Percentiles rank a stretch among this genome's conserved stretches.
Evolutionary conservation across 495 filamentous ascomycete species (phyloP).

Genomic region (Penicillium psychrofluorescens): DNA sequence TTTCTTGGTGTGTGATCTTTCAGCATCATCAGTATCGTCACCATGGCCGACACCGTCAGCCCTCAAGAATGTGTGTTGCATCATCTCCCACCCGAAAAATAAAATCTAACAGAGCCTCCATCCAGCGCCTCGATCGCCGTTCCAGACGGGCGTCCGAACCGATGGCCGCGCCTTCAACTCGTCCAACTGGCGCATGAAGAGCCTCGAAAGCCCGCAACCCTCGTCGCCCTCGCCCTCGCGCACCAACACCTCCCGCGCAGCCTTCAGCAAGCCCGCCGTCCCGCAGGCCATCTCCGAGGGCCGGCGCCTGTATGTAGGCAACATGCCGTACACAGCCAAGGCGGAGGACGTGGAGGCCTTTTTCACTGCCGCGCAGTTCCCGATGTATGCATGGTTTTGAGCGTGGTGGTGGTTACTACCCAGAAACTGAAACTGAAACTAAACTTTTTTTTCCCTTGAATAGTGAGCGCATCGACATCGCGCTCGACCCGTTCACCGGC

Average conservation of each 20-base stretch:
- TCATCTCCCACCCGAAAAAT: too few species aligned
- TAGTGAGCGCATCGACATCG: slow-evolving; percentile 57
- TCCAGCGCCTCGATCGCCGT: slow-evolving; percentile 31
- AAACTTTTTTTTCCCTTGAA: slow-evolving; percentile 14
- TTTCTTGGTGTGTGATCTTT: not conserved
- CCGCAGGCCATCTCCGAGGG: slow-evolving; percentile 36
- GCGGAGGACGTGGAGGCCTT: slow-evolving; percentile 52
- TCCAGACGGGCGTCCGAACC: slow-evolving; percentile 29
- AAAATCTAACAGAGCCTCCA: too few species aligned
- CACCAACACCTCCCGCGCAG: slow-evolving; percentile 28
- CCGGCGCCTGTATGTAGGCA: slow-evolving; percentile 56
- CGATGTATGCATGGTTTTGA: slow-evolving; percentile 27
- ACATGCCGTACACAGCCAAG: slow-evolving; percentile 59
- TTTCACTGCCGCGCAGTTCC: slow-evolving; percentile 40
- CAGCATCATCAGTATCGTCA: not conserved
- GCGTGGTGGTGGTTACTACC: not conserved
- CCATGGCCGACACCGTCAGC: slow-evolving; percentile 30
- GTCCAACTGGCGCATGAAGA: slow-evolving; percentile 39
- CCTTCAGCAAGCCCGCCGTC: slow-evolving; percentile 30
- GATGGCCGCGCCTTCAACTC: slow-evolving; percentile 41
- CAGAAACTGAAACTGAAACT: slow-evolving; percentile 8
- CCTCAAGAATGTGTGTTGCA: slow-evolving; percentile 29
- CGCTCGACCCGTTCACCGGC: slow-evolving; percentile 58
- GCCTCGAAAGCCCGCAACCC: slow-evolving; percentile 25
- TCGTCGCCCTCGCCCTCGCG: slow-evolving; percentile 20